Conservation (phyloP, 768 basidiomycete genomes). For the Lactarius deliciosus region DNA sequence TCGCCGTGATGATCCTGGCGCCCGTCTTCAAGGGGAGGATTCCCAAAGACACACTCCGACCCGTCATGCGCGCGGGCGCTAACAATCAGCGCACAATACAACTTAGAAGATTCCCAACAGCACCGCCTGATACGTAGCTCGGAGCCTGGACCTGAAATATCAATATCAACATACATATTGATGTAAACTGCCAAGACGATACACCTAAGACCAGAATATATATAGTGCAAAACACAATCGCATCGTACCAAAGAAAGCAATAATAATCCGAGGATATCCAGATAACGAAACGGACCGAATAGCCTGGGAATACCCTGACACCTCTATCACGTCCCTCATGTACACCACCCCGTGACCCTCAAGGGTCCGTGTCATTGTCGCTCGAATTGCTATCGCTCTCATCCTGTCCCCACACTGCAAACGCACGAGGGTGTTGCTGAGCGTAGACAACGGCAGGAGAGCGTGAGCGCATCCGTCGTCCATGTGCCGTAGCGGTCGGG, state of each 20-base stretch:
- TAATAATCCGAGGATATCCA: background rate
- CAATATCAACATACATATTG: background rate
- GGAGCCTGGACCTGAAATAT: background rate
- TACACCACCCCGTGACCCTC: conserved; percentile 16
- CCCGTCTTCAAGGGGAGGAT: background rate
- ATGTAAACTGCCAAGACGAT: background rate
- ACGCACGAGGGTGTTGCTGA: conserved; percentile 49
- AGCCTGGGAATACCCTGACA: background rate
- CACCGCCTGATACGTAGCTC: background rate
- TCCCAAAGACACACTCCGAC: background rate
- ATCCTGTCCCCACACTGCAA: conserved; percentile 87
- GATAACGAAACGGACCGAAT: conserved; percentile 1
- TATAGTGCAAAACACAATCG: background rate
- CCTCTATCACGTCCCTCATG: background rate
- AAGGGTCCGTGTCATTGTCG: conserved; percentile 66
- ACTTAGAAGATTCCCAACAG: background rate
- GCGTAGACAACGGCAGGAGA: conserved; percentile 34
- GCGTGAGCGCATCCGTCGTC: conserved; percentile 32
- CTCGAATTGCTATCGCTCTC: conserved; percentile 86
- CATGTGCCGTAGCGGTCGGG: conserved; percentile 26
- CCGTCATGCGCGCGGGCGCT: background rate
- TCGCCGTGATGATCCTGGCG: background rate
- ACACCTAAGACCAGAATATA: background rate
- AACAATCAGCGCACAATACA: background rate
- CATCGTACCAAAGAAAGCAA: background rate